phyloP scores from a whole-genome alignment of 441 rosid species.

The Eutrema salsugineum region DNA sequence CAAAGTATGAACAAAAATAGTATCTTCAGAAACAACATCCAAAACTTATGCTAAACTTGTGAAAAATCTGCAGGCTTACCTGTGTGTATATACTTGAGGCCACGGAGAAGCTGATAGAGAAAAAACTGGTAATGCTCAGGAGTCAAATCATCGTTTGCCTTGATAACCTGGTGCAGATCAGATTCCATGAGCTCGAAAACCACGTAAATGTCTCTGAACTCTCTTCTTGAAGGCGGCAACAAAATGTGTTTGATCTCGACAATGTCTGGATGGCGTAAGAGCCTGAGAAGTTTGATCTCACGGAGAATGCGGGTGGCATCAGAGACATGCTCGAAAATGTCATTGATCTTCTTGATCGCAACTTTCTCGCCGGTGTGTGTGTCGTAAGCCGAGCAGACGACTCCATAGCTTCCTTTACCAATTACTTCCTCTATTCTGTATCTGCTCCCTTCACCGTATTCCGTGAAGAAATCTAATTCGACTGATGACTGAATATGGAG shows the following conservation, averaged over 20 bases:
- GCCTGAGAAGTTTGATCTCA: conserved; percentile 91
- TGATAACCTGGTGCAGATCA: conserved; percentile 95
- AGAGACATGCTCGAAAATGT: conserved; percentile 95
- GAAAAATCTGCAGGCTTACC: conserved; percentile 38
- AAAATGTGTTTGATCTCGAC: conserved; percentile 96
- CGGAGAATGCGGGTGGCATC: conserved; percentile 97
- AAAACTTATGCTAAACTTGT: neutral
- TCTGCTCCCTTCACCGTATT: conserved; percentile 93
- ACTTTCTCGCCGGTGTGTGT: conserved; percentile 88
- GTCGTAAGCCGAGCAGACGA: conserved; percentile 91
- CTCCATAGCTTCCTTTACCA: conserved; percentile 98
- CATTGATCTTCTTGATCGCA: conserved; percentile 93
- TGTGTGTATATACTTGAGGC: conserved; percentile 94
- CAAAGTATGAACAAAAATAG: neutral
- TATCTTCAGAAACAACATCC: neutral
- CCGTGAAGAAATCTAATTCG: conserved; percentile 92
- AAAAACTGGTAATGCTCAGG: conserved; percentile 97
- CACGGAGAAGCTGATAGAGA: conserved; percentile 96
- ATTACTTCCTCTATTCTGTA: conserved; percentile 94
- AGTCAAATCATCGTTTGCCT: conserved; percentile 95
- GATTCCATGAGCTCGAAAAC: conserved; percentile 98
- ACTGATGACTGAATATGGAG: conserved; percentile 54
- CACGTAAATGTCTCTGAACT: conserved; percentile 89
- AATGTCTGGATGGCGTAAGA: conserved; percentile 93
- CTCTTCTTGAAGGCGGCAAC: conserved; percentile 94